Base-by-base conservation (phyloP, 2,329 filamentous ascomycete genomes). In the Rhynchosporium graminicola region DNA sequence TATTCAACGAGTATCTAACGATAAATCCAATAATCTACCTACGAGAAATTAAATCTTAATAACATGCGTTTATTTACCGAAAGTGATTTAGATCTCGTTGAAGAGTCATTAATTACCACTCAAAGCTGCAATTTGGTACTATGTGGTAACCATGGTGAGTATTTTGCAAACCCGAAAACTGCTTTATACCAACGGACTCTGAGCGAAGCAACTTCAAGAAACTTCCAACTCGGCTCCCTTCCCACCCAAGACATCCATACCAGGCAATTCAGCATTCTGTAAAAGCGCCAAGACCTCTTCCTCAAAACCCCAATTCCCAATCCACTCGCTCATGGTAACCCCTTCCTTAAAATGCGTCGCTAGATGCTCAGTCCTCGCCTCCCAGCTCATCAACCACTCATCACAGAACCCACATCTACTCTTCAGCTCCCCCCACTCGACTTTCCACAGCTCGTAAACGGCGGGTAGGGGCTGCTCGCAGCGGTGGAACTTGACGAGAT, bases 271-370 rank as follows among this genome's bases (percentile, higher is more conserved):
- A 9, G 54, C 54, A 36, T 57, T 57, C 42, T 57, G 54, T 29
- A 57, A n/a, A 26, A 57, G 28, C 10, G 40, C 40, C 54, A 57
- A 33, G 8, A 57, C 54, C 5, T 57, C 54, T 10, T 43, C 54
- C 40, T 57, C 54, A 36, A 57, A 57, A 4, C 54, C 54, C 54
- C 54, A 57, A 12, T 46, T 13, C 13, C 54, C 54, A 10, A 6
- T 46, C 54, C 54, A 57, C 28, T 57, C 54, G 31, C 42, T 57
- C 54, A 57, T 57, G 12, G 45, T 1, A 8, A 26, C 29, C 4
- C 54, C 54, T 13, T 57, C 54, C 28, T 57, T 57, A 20, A 57
- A 57, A 46, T 57, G 54, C 54, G 54, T 57, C 28, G 54, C 54
- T 13, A 57, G 29, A 57, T 57, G 54, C 40, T 57, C 54, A 9